Percentiles rank a stretch among this genome's conserved stretches.
phyloP scores from a whole-genome alignment of 2,329 filamentous ascomycete genomes.

The Calonectria pteridis region DNA sequence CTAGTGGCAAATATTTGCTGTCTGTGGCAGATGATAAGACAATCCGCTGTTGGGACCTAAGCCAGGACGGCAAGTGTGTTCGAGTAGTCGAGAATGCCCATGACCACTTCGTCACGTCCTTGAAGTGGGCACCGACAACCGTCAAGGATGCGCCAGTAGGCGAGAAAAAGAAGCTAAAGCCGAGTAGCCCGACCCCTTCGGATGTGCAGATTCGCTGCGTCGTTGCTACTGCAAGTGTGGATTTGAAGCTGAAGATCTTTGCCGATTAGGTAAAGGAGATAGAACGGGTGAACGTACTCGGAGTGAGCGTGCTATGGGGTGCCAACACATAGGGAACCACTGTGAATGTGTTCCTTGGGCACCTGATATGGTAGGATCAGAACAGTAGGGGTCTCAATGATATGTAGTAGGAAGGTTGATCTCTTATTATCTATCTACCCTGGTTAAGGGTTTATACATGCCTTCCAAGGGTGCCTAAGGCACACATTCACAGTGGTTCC shows the following conservation, averaged over 20 bases:
- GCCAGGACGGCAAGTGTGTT: constrained; percentile 90
- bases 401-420: no score
- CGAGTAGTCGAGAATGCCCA: constrained; percentile 83
- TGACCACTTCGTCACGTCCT: constrained; percentile 85
- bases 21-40: constrained; percentile 94
- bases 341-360: no score
- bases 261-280: constrained; percentile 1
- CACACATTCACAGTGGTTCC: no score
- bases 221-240: constrained; percentile 86
- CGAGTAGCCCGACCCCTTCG: constrained; percentile 29
- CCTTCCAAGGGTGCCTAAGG: no score
- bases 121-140: constrained; percentile 82
- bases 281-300: not conserved
- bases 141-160: constrained; percentile 25
- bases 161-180: not conserved
- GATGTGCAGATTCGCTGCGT: constrained; percentile 83
- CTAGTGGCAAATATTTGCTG: constrained; percentile 89
- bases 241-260: constrained; percentile 31
- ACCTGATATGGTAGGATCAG: no score
- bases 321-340: no score
- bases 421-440: no score
- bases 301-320: no score
- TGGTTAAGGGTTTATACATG: no score
- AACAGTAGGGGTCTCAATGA: no score
- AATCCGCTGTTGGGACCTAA: constrained; percentile 91